These are phyloP conservation scores for Glycyrrhiza uralensis DNA, from an alignment of 306 rosid genomes.

Conservation along the genomic window DNA sequence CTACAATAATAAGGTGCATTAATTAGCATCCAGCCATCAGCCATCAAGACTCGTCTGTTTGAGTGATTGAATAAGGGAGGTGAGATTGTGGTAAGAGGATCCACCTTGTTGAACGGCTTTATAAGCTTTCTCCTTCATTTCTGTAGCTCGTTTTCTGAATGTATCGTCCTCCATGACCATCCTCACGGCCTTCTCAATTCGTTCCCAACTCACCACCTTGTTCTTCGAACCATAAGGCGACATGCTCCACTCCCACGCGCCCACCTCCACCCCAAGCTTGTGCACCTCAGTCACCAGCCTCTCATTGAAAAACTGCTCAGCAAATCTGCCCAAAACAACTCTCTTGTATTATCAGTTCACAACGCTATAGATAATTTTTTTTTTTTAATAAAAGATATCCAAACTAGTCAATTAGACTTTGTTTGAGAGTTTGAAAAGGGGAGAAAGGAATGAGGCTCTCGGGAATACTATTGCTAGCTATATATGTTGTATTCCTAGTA, in stretches of 20 bases:
- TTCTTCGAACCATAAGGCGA: neutral
- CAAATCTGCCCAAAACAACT: neutral
- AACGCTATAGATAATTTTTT: too few species aligned
- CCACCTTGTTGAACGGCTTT: conserved; percentile 17
- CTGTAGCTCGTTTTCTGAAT: neutral
- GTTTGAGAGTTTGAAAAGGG: too few species aligned
- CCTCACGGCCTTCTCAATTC: conserved; percentile 16
- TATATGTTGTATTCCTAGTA: too few species aligned
- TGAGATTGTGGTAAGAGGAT: neutral
- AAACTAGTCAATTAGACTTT: too few species aligned
- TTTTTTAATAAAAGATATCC: too few species aligned
- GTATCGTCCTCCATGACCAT: conserved; percentile 29
- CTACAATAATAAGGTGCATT: too few species aligned
- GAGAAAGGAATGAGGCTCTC: too few species aligned
- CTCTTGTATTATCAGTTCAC: too few species aligned
- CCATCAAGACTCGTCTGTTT: neutral
- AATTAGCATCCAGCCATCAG: too few species aligned
- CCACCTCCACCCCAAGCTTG: conserved; percentile 28
- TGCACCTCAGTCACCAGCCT: conserved; percentile 25
- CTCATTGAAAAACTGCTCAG: conserved; percentile 13
- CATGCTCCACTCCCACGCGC: conserved; percentile 26
- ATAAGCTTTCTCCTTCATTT: conserved; percentile 19
- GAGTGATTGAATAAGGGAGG: neutral
- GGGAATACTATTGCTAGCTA: too few species aligned
- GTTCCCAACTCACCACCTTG: conserved; percentile 13